Percentiles rank a stretch among this genome's conserved stretches.
These are phyloP conservation scores for Phytomonas serpens DNA, from an alignment of 208 protist species.

Conservation along the genomic window DNA sequence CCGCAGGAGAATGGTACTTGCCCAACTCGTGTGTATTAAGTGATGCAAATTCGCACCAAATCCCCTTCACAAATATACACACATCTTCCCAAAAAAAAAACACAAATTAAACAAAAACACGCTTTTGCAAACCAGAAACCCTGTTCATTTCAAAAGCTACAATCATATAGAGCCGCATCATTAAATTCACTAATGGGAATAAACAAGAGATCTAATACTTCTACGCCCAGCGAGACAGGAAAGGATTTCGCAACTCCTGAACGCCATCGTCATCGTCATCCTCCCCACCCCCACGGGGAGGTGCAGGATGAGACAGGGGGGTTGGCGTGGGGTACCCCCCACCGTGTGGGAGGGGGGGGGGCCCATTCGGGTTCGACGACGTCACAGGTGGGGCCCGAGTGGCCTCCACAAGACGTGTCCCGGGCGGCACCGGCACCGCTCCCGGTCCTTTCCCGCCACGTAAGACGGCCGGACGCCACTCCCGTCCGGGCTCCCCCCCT, in stretches of 20 bases:
- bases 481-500: no score
- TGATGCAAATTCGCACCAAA: neutral
- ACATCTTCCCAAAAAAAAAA: conserved; percentile 5
- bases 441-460: neutral
- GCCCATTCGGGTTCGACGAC: neutral
- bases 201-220: neutral
- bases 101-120: conserved; percentile 1
- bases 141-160: neutral
- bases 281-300: neutral
- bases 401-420: neutral
- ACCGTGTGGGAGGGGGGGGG: no score
- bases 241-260: conserved; percentile 61
- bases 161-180: neutral
- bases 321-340: neutral
- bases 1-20: neutral
- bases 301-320: neutral
- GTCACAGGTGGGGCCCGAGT: neutral
- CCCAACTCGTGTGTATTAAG: neutral
- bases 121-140: neutral
- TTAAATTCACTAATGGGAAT: neutral
- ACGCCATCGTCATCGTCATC: conserved; percentile 14
- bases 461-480: neutral
- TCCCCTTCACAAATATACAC: neutral
- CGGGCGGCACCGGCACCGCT: neutral
- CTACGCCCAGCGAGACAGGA: conserved; percentile 59